Evolutionary conservation across 2,329 filamentous ascomycete genomes (phyloP), one percentile per base, ranked within the genome.

Genomic region (Volutella citrinella): DNA sequence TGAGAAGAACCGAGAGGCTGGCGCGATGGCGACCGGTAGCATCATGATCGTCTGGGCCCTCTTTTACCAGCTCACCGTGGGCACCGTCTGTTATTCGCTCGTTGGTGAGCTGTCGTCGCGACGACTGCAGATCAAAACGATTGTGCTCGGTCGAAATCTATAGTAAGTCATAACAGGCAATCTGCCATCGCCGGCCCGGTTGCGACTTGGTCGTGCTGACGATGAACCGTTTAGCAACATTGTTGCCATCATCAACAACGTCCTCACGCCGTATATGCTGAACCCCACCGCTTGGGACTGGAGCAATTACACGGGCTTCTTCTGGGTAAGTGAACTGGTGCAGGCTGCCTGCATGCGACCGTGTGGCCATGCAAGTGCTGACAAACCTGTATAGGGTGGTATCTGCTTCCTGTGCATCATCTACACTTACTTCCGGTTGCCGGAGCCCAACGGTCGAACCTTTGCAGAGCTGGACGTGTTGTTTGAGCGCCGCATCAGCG

Each of bases 241-340:
- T 31, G 84, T 90, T 26, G 83, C 78, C 44, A 95, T 96, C 47
- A 65, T 95, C 51, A 87, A 81, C 55, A 82, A 80, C 31, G 83
- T 95, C 5, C 63, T 95, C 24, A 94, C 87, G 0, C 89, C 89
- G 0, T 95, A 94, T 64, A 95, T 95, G 89, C 74, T 95, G 25
- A 95, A 95, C 64, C 87, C 89, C 0, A 74, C 70, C 2, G 84
- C 80, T 1, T 95, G 90, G 89, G 70, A 94, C 62, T 95, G 88
- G 89, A 73, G 78, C 41, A 93, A 93, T 64, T 93, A 77, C 51
- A 78, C 88, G 1, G 88, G 89, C 18, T 94, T 95, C 66, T 94
- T 94, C 69, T 88, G 88, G 85, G 63, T 74, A 57, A 52, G 69
- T 52, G 19, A 8, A 17, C 19, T 26, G 8, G 14, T 15, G 9